Evolutionary conservation across 2,329 filamentous ascomycete species (phyloP).

Genomic region (Epichloe brachyelytri): DNA sequence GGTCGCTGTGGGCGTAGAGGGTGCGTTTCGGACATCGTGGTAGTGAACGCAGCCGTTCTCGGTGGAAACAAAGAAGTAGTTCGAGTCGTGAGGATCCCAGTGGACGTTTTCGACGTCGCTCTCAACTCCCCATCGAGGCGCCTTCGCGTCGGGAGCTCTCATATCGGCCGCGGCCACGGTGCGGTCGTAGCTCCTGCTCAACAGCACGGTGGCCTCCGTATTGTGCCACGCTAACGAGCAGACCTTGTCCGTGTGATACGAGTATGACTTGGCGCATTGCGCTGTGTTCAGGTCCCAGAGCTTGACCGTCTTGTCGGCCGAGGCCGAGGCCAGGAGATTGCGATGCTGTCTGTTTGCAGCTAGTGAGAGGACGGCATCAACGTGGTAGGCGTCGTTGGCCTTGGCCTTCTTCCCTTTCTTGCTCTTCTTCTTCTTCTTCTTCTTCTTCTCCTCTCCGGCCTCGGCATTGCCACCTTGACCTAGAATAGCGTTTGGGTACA

Average conservation of each 20-base stretch:
- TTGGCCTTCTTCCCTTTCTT: conserved; percentile 64
- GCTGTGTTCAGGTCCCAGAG: conserved; percentile 92
- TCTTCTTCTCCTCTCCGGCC: conserved; percentile 50
- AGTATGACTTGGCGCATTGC: conserved; percentile 90
- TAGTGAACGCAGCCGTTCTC: conserved; percentile 87
- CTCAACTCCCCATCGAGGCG: conserved; percentile 82
- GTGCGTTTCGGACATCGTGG: conserved; percentile 71
- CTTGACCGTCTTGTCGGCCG: conserved; percentile 94
- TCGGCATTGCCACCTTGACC: conserved; percentile 53
- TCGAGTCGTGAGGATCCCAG: conserved; percentile 87
- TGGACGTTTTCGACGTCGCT: conserved; percentile 85
- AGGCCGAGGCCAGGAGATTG: conserved; percentile 87
- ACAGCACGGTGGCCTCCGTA: conserved; percentile 70
- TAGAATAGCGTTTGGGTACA: conserved; percentile 95
- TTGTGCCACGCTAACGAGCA: conserved; percentile 93
- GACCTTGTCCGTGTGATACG: conserved; percentile 93
- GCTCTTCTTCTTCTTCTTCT: conserved; percentile 68
- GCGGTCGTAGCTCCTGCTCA: conserved; percentile 90
- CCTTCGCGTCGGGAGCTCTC: conserved; percentile 75
- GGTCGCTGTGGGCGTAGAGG: conserved; percentile 56
- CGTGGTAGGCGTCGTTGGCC: conserved; percentile 83
- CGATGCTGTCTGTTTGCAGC: conserved; percentile 87
- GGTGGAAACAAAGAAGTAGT: conserved; percentile 92
- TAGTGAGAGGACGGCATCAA: conserved; percentile 83
- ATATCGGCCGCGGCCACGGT: conserved; percentile 93